Base-by-base conservation (phyloP, 257 asterid species). In the Solanum acaule region DNA sequence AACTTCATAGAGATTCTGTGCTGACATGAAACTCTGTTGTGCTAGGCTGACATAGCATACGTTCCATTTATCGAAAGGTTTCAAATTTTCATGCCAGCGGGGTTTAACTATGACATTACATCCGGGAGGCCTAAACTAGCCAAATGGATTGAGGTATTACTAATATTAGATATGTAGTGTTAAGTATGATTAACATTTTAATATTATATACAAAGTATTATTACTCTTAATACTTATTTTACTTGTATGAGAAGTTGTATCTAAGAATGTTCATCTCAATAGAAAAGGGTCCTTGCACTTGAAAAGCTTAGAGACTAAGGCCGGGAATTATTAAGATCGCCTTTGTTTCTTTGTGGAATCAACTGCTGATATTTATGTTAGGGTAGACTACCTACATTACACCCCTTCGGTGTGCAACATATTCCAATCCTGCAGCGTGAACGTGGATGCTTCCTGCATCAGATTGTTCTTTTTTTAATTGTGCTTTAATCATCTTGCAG, bases 21-120 rank as follows among this genome's bases (percentile, higher is more conserved):
- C 38, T 68, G 78, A 29, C 27, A 14, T 34, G 35, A 49, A 81
- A 73, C 87, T 37, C 35, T n/a, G 85, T 76, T 70, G 68, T 65
- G 68, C 86, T 87, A 93, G 95, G 94, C 91, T 84, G 98, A 94
- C 76, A 90, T 92, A 68, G 93, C 90, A 52, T 93, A 89, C 46
- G 93, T 85, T 89, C 98, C 98, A 6, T 93, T 94, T 84, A 86
- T 95, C 27, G 96, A 94, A 88, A 93, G 98, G 94, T 88, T 90
- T 81, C 92, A 92, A 52, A 89, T 92, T 65, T 95, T 90, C 88
- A 34, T 94, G 15, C 71, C 72, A 68, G 88, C 90, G 31, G 92
- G 86, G 61, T 91, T 90, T 42, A 85, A 92, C 75, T 92, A 93
- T 71, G 96, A 95, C 61, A 87, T 94, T 10, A 93, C 94, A 61